Evolutionary conservation across 192 early-diverging fungal genomes (phyloP), one percentile per base, ranked within the genome.

Genomic region (Fimicolochytrium jonesii): DNA sequence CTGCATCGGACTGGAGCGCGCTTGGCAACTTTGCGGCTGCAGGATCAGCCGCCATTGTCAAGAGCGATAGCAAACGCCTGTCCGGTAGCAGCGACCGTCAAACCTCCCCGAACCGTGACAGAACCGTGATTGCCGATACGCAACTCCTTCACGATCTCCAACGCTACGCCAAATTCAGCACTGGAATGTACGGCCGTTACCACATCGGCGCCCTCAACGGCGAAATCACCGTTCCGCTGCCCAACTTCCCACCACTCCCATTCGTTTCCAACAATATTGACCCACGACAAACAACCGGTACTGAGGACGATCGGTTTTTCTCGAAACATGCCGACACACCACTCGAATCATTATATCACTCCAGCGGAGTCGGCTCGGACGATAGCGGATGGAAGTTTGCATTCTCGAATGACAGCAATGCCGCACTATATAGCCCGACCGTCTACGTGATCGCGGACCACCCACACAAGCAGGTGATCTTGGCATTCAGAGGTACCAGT

Each of bases 401-500:
- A 47, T 58, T 37, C 34, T 47, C 11, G 46, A 23, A 20, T 36
- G 49, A 13, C 23, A 37, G 25, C 49, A 64, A 28, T 43, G 59
- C 51, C 69, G 39, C 50, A 72, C 50, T n/a, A 17, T 80, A 80
- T 67, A 63, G 69, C 23, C 78, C 78, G 15, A 72, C 69, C 10
- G 84, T 75, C 61, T 93, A 89, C 67, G 82, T 96, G 36, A 84
- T 87, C 28, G 82, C 90, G 10, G 94, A 96, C 65, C 94, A 94
- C 56, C 71, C 77, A 1, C 78, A 87, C 0, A 69, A 85, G 46
- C 69, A 88, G 10, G 75, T 96, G 1, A 87, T 96, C 0, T 61
- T 96, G 18, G 87, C 91, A 3, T 88, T 91, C 62, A 86, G 94
- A 1, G 94, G 94, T 15, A 96, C 94, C 0, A 74, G 93, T 13